Percentiles rank a stretch among this genome's conserved stretches.
Evolutionary conservation across 257 asterid genomes (phyloP).

Genomic region (Plantago elongata): DNA sequence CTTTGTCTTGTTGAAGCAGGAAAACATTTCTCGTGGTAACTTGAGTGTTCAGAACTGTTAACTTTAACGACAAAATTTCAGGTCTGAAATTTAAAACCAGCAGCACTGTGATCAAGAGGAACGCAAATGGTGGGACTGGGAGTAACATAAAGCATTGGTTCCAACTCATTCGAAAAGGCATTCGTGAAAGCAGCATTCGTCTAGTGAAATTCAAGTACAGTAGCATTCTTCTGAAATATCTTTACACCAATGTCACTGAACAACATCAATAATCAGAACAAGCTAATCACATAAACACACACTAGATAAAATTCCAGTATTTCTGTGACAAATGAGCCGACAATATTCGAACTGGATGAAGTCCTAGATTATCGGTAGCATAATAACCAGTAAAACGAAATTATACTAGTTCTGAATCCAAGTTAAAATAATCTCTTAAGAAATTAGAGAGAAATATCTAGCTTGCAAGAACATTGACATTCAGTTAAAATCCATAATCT

Average conservation of each 20-base stretch:
- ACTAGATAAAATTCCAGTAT: too few relatives aligned
- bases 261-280: too few relatives aligned
- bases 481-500: too few relatives aligned
- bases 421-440: too few relatives aligned
- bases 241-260: background rate
- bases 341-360: too few relatives aligned
- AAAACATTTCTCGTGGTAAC: background rate
- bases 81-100: constrained; percentile 17
- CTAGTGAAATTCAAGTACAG: background rate
- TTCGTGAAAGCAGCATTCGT: background rate
- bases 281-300: too few relatives aligned
- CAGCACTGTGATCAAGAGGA: constrained; percentile 23
- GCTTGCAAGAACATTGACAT: too few relatives aligned
- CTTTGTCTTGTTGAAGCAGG: constrained; percentile 2
- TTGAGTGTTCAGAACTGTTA: background rate
- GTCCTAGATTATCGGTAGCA: too few relatives aligned
- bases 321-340: too few relatives aligned
- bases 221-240: constrained; percentile 4
- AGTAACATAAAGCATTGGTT: constrained; percentile 21
- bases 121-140: constrained; percentile 18
- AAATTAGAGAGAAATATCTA: too few relatives aligned
- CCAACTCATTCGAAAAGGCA: constrained; percentile 16
- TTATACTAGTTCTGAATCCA: too few relatives aligned
- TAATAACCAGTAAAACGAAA: too few relatives aligned
- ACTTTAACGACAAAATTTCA: constrained; percentile 8